Evolutionary conservation across 345 rosid species (phyloP), one percentile per base, ranked within the genome.

Genomic region (Brassica carinata): DNA sequence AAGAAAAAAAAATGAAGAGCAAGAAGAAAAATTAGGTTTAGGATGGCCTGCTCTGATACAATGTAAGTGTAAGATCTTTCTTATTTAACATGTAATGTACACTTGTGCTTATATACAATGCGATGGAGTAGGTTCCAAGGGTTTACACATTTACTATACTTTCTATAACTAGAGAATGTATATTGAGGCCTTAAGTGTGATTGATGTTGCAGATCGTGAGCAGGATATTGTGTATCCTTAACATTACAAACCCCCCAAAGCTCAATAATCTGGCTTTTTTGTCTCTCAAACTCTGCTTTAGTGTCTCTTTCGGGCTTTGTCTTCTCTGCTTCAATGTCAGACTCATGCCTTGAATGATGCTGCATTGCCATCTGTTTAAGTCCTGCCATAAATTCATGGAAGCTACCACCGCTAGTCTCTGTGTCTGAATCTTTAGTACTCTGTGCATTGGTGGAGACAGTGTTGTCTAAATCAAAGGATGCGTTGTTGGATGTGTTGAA

Each of bases 231-330:
- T 18, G 19, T 18, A 18, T 18, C 19, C 19, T 18, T 18, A 18
- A 88, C 92, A 57, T 84, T 83, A 83, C 92, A 88, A 67, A 77
- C 77, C 59, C 51, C 85, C 97, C 97, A 92, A n/a, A 90, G 90
- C 73, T 87, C 93, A 55, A 92, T 73, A 58, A 90, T 92, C 74
- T 88, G 82, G 64, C 75, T 86, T 74, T 83, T 86, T 57, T 88
- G 84, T 82, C 81, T 85, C 84, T 89, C 88, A 48, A 90, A 92
- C 73, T 84, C 89, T 57, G 81, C 59, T 73, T 57, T 72, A 55
- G 62, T 75, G 40, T 58, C 11, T n/a, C 23, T 67, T 10, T 65
- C 65, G 27, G 0, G 64, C 19, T 58, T 66, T 14, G 8, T 71
- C 3, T 38, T 57, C 69, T 58, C 62, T 70, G 65, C 48, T 38